phyloP scores from a whole-genome alignment of 257 asterid genomes.

The Datura wrightii region DNA sequence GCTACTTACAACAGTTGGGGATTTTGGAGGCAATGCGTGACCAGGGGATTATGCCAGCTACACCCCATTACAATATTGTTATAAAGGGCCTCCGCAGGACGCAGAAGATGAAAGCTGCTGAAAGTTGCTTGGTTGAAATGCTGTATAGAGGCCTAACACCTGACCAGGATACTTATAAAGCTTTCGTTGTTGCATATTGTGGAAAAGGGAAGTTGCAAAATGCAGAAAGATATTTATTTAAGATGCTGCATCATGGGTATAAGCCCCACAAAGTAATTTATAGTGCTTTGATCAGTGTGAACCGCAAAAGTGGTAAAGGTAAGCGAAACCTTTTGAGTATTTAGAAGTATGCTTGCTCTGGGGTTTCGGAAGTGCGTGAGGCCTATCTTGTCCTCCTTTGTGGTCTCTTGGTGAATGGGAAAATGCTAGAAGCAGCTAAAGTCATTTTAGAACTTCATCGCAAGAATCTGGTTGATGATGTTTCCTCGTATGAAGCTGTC shows the following conservation, averaged over 20 bases:
- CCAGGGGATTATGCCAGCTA: slow-evolving; percentile 29
- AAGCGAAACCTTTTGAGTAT: slow-evolving; percentile 25
- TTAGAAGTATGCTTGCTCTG: slow-evolving; percentile 25
- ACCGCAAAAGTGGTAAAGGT: slow-evolving; percentile 29
- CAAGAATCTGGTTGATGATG: slow-evolving; percentile 5
- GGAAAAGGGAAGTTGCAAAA: slow-evolving; percentile 26
- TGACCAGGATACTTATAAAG: slow-evolving; percentile 33
- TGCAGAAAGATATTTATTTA: slow-evolving; percentile 33
- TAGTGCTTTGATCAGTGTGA: slow-evolving; percentile 29
- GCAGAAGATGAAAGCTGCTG: slow-evolving; percentile 28
- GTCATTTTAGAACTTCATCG: slow-evolving; percentile 16
- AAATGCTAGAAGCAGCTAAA: slow-evolving; percentile 30
- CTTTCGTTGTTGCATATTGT: slow-evolving; percentile 30
- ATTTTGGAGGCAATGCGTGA: slow-evolving; percentile 32
- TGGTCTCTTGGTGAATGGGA: background rate
- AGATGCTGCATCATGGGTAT: slow-evolving; percentile 34
- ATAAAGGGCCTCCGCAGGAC: slow-evolving; percentile 31
- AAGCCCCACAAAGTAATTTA: slow-evolving; percentile 33
- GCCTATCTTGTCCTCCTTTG: slow-evolving; percentile 23
- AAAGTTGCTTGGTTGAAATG: slow-evolving; percentile 31
- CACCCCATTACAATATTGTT: slow-evolving; percentile 29
- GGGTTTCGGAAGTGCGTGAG: background rate
- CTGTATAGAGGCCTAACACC: slow-evolving; percentile 37
- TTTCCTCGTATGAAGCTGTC: slow-evolving; percentile 14
- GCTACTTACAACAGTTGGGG: background rate